Conservation (phyloP, 805 yeast species). For the Pachysolen tannophilus region DNA sequence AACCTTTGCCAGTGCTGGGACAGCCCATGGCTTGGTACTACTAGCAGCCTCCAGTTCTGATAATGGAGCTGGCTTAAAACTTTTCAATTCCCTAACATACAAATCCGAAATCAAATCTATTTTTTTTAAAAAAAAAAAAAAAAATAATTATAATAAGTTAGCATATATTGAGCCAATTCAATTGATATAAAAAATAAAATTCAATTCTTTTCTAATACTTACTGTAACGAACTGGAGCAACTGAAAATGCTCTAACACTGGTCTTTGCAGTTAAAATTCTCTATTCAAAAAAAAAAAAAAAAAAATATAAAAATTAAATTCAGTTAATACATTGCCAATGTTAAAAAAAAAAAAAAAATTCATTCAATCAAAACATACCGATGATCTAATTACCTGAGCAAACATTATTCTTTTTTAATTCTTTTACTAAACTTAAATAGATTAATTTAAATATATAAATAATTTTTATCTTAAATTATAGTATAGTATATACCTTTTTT, state of each 20-base stretch:
- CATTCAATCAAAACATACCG: too few relatives aligned
- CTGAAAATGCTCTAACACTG: constrained; percentile 31
- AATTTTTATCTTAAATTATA: too few relatives aligned
- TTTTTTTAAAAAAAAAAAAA: background rate
- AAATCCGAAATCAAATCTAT: constrained; percentile 71
- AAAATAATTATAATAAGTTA: background rate
- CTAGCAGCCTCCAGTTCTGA: constrained; percentile 69
- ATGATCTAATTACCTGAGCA: too few relatives aligned
- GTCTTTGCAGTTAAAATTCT: constrained; percentile 15
- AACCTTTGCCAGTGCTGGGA: constrained; percentile 69
- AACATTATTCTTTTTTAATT: too few relatives aligned
- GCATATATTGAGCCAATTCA: background rate
- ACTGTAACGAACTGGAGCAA: constrained; percentile 25
- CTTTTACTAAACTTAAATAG: too few relatives aligned
- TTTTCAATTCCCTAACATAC: constrained; percentile 79
- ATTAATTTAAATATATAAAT: too few relatives aligned
- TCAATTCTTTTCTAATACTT: too few relatives aligned
- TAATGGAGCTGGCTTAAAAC: constrained; percentile 77
- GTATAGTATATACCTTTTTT: too few relatives aligned
- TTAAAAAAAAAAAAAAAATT: too few relatives aligned
- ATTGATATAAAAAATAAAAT: background rate
- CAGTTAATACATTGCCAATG: too few relatives aligned
- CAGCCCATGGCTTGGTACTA: constrained; percentile 74
- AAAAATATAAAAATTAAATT: too few relatives aligned
- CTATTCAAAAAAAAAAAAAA: too few relatives aligned